These are phyloP conservation scores for Taiozyma sp. DNA, from an alignment of 1,139 yeast genomes.

Conservation along the genomic window DNA sequence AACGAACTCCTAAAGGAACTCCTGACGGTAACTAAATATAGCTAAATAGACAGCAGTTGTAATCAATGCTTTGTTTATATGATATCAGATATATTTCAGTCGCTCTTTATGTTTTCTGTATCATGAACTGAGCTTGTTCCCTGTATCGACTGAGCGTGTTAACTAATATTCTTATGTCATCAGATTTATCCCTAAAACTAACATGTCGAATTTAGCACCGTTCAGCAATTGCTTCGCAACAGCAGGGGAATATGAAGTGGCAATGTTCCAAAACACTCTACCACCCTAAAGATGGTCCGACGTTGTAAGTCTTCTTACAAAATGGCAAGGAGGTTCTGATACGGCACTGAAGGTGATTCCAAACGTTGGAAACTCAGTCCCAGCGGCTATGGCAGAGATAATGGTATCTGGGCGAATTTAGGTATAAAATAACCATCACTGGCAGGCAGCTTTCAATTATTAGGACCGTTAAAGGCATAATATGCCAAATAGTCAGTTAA, in stretches of 20 bases:
- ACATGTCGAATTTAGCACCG: slow-evolving; percentile 25
- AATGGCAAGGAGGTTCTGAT: slow-evolving; percentile 36
- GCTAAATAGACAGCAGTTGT: too few species aligned
- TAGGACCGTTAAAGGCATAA: slow-evolving; percentile 38
- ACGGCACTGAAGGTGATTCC: slow-evolving; percentile 39
- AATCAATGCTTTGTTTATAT: too few species aligned
- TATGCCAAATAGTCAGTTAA: slow-evolving; percentile 40
- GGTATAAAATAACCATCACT: slow-evolving; percentile 36
- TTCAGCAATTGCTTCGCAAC: slow-evolving; percentile 36
- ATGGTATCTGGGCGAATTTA: slow-evolving; percentile 32
- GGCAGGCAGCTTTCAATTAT: slow-evolving; percentile 32
- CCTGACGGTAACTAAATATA: too few species aligned
- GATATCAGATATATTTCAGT: too few species aligned
- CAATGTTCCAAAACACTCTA: slow-evolving; percentile 42
- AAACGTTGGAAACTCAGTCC: slow-evolving; percentile 33
- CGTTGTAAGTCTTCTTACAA: slow-evolving; percentile 36
- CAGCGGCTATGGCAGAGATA: slow-evolving; percentile 37
- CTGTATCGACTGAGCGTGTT: too few species aligned
- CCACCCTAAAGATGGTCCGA: slow-evolving; percentile 38
- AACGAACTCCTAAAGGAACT: too few species aligned
- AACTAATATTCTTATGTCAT: too few species aligned
- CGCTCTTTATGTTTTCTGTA: too few species aligned
- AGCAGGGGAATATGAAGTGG: slow-evolving; percentile 37
- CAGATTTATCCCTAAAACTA: too few species aligned
- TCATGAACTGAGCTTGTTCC: too few species aligned